Evolutionary conservation across 1,284 basidiomycete species (phyloP).

Genomic region (Cutaneotrichosporon cyanovorans): DNA sequence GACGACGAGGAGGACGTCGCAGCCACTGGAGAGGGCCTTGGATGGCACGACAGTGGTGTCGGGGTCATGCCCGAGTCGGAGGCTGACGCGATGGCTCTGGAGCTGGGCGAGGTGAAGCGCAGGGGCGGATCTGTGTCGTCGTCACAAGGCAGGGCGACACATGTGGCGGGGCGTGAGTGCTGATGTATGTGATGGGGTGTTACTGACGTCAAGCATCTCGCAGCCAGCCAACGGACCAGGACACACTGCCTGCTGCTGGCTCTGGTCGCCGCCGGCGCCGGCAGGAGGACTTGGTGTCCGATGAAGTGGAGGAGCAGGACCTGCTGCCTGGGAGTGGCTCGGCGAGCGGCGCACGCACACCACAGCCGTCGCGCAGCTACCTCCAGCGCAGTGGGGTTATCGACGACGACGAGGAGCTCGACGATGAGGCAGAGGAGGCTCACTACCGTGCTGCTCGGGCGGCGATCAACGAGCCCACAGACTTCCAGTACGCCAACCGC

Average conservation of each 20-base stretch:
- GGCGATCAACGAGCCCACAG: conserved; percentile 24
- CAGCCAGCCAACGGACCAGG: conserved; percentile 10
- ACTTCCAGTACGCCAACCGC: conserved; percentile 36
- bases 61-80: conserved; percentile 36
- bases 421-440: conserved; percentile 13
- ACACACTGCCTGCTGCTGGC: conserved; percentile 16
- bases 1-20: conserved; percentile 16
- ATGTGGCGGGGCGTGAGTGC: conserved; percentile 16
- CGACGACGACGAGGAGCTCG: conserved; percentile 9
- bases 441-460: too few relatives aligned
- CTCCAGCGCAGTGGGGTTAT: not conserved
- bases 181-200: not conserved
- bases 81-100: conserved; percentile 37
- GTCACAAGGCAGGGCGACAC: too few relatives aligned
- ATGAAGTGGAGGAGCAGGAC: conserved; percentile 11
- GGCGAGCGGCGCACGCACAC: conserved; percentile 5
- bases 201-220: conserved; percentile 15
- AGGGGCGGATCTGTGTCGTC: conserved; percentile 5
- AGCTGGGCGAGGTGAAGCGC: conserved; percentile 36
- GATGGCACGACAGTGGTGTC: conserved; percentile 40
- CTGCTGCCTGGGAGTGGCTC: not conserved
- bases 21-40: conserved; percentile 23
- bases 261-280: conserved; percentile 15
- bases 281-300: conserved; percentile 12
- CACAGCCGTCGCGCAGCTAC: conserved; percentile 6